These are phyloP conservation scores for Dichomitus squalens DNA, from an alignment of 1,284 basidiomycete species.

Conservation along the genomic window DNA sequence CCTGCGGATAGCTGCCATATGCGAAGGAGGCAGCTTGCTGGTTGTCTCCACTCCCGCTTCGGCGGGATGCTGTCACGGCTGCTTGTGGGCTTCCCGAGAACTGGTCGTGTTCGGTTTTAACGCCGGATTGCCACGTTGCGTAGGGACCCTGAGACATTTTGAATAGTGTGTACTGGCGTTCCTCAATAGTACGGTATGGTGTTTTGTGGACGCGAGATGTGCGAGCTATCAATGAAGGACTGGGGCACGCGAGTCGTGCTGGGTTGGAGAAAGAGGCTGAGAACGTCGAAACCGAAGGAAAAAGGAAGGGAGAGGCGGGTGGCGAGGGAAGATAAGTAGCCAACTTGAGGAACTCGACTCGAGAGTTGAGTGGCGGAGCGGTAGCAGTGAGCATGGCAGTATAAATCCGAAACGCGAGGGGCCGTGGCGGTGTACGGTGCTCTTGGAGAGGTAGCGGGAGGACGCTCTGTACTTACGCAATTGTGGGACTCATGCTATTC, in stretches of 20 bases:
- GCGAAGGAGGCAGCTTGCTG: conserved; percentile 26
- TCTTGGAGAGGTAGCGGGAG: conserved; percentile 4
- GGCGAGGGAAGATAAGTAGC: conserved; percentile 35
- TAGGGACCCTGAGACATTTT: conserved; percentile 34
- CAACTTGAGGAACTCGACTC: conserved; percentile 43
- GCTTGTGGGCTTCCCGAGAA: conserved; percentile 24
- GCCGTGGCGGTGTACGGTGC: conserved; percentile 17
- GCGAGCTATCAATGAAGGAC: conserved; percentile 26
- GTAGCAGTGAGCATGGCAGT: conserved; percentile 20
- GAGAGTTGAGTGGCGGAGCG: conserved; percentile 31
- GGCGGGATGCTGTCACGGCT: conserved; percentile 23
- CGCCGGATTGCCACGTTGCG: conserved; percentile 29
- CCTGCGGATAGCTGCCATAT: conserved; percentile 29
- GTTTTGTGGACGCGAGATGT: conserved; percentile 20
- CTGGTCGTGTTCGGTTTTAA: conserved; percentile 29
- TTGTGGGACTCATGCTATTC: conserved; percentile 13
- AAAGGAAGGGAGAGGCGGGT: conserved; percentile 19
- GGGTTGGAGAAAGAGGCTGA: conserved; percentile 17
- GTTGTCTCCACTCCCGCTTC: conserved; percentile 32
- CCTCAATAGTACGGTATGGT: conserved; percentile 17
- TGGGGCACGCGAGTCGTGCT: conserved; percentile 23
- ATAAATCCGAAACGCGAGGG: conserved; percentile 26
- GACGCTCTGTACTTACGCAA: conserved; percentile 5
- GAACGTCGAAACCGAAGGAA: conserved; percentile 19
- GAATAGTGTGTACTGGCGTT: conserved; percentile 17